These are phyloP conservation scores for Sphaceloma murrayae DNA, from an alignment of 2,329 filamentous ascomycete species.

Conservation along the genomic window DNA sequence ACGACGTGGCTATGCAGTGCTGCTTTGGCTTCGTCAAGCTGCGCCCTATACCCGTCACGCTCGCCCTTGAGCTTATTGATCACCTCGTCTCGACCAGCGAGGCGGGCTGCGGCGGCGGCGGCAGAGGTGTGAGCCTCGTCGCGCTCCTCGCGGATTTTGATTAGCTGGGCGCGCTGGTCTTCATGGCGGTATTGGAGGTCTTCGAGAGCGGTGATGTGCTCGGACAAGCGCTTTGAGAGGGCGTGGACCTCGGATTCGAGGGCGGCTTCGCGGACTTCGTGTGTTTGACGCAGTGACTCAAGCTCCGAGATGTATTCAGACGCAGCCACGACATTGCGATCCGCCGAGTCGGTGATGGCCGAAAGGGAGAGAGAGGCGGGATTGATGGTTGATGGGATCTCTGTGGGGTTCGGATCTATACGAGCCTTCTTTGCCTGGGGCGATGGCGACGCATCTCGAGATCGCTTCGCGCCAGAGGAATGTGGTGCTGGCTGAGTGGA, in stretches of 20 bases:
- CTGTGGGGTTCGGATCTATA: constrained; percentile 16
- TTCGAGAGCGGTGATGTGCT: constrained; percentile 25
- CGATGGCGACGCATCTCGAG: constrained; percentile 2
- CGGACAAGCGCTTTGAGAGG: constrained; percentile 22
- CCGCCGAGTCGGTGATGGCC: constrained; percentile 36
- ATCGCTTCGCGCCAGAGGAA: constrained; percentile 14
- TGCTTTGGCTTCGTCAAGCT: constrained; percentile 25
- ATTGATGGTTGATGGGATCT: constrained; percentile 25
- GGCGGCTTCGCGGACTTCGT: constrained; percentile 3
- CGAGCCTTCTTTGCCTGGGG: constrained; percentile 24
- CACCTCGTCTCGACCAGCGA: constrained; percentile 18
- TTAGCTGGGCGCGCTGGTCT: constrained; percentile 25
- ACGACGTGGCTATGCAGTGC: constrained; percentile 24
- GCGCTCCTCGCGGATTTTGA: constrained; percentile 22
- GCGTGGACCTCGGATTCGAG: neutral
- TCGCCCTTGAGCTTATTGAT: constrained; percentile 23
- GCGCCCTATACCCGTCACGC: constrained; percentile 23
- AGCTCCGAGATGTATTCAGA: constrained; percentile 8
- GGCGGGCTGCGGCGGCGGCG: constrained; percentile 21
- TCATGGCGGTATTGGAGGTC: constrained; percentile 29
- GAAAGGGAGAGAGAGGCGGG: constrained; percentile 31
- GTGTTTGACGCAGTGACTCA: constrained; percentile 2
- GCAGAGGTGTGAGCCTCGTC: constrained; percentile 23
- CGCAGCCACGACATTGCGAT: constrained; percentile 21
- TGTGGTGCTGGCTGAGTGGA: neutral